Percentiles rank a stretch among this genome's conserved stretches.
Evolutionary conservation across 495 filamentous ascomycete genomes (phyloP).

Genomic region (Xylaria telfairii): DNA sequence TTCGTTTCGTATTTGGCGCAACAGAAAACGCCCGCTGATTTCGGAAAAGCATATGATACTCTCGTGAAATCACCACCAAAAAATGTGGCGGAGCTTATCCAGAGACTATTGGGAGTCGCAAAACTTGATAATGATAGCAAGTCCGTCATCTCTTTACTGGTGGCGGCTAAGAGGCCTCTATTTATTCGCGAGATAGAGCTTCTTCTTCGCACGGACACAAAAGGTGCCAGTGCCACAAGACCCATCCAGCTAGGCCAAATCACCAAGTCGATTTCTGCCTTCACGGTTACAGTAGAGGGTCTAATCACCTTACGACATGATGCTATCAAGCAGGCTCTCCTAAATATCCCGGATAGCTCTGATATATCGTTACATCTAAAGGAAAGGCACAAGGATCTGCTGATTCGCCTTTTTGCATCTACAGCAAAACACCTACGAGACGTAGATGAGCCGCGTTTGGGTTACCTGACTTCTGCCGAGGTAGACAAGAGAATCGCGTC

Average conservation of each 20-base stretch:
- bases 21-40: conserved; percentile 8
- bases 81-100: conserved; percentile 7
- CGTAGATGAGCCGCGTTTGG: conserved; percentile 9
- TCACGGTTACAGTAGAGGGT: conserved; percentile 8
- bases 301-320: conserved; percentile 11
- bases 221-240: neutral
- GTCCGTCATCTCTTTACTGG: conserved; percentile 3
- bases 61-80: conserved; percentile 1
- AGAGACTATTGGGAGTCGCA: neutral
- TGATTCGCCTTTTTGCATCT: conserved; percentile 10
- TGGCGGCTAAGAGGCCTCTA: conserved; percentile 17
- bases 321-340: conserved; percentile 12
- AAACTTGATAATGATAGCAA: conserved; percentile 9
- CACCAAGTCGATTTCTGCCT: neutral
- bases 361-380: conserved; percentile 13
- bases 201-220: conserved; percentile 8
- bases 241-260: conserved; percentile 1
- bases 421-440: conserved; percentile 4
- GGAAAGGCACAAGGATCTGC: conserved; percentile 18
- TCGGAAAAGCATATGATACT: conserved; percentile 4
- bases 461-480: neutral
- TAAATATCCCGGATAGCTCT: conserved; percentile 18
- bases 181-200: conserved; percentile 8
- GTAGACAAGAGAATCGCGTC: conserved; percentile 11
- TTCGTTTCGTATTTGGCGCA: conserved; percentile 14